Evolutionary conservation across 83 land plant species (phyloP).

Genomic region (Picea engelmannii): DNA sequence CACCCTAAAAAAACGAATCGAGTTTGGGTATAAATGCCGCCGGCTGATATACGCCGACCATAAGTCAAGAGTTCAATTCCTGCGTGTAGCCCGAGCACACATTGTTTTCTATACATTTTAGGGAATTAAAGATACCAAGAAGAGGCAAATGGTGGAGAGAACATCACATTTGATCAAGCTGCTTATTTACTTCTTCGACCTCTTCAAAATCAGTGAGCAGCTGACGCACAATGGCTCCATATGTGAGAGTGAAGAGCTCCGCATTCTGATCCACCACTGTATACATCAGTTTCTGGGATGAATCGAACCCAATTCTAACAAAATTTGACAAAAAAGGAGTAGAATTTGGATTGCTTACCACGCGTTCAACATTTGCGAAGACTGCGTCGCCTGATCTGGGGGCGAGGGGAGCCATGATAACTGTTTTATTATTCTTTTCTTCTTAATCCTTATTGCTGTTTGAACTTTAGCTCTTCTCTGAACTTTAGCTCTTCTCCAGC

Average conservation of each 20-base stretch:
- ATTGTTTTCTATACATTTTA: background rate
- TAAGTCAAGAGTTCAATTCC: background rate
- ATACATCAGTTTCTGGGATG: background rate
- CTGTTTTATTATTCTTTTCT: background rate
- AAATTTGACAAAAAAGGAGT: background rate
- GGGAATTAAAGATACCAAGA: slow-evolving; percentile 7
- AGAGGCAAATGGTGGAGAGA: background rate
- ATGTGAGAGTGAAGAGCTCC: slow-evolving; percentile 92
- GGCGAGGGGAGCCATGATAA: slow-evolving; percentile 43
- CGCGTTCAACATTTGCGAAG: slow-evolving; percentile 75
- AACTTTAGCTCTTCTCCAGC: background rate
- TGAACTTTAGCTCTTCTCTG: too few relatives aligned
- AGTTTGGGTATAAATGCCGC: background rate
- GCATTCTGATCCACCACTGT: slow-evolving; percentile 60
- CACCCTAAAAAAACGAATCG: background rate
- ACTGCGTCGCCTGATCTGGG: slow-evolving; percentile 71
- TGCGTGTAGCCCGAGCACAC: background rate
- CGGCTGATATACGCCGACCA: background rate
- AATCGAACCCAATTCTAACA: background rate
- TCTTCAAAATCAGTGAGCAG: slow-evolving; percentile 94
- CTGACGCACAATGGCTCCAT: slow-evolving; percentile 95
- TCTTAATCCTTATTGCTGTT: background rate
- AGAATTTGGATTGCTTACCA: slow-evolving; percentile 31
- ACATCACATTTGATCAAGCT: slow-evolving; percentile 83
- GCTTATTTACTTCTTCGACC: slow-evolving; percentile 96